Evolutionary conservation across 2,329 filamentous ascomycete genomes (phyloP).

Genomic region (Trematosphaeria pertusa): DNA sequence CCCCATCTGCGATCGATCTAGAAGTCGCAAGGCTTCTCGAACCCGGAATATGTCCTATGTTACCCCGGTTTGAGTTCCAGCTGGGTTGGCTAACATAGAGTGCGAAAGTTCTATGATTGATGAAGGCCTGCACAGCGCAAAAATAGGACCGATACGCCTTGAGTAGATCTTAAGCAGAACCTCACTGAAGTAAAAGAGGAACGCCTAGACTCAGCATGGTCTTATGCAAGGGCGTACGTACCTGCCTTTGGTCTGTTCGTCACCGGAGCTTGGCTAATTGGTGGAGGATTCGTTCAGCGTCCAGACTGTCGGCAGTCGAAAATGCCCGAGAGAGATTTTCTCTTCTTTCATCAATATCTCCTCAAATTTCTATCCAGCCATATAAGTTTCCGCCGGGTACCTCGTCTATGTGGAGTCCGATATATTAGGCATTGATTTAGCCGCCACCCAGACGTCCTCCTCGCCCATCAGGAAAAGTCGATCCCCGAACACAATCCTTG

Average conservation of each 20-base stretch:
- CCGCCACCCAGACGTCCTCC: conserved; percentile 30
- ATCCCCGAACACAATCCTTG: conserved; percentile 24
- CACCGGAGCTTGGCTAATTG: too few relatives aligned
- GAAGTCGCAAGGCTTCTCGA: neutral
- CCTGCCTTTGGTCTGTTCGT: conserved; percentile 13
- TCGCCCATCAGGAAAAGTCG: conserved; percentile 15
- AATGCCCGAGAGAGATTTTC: conserved; percentile 13
- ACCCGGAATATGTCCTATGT: conserved; percentile 1
- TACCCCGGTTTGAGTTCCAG: conserved; percentile 1
- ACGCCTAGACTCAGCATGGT: too few relatives aligned
- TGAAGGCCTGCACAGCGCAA: neutral
- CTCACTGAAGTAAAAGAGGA: too few relatives aligned
- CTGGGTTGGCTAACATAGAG: neutral
- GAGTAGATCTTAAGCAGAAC: too few relatives aligned
- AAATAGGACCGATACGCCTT: too few relatives aligned
- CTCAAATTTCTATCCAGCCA: conserved; percentile 7
- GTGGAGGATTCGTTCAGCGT: conserved; percentile 11
- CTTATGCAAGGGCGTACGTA: conserved; percentile 10
- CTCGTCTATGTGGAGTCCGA: conserved; percentile 16
- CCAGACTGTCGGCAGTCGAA: conserved; percentile 11
- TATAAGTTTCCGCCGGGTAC: conserved; percentile 11
- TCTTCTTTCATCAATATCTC: conserved; percentile 11
- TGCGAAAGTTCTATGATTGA: neutral
- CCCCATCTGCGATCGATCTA: too few relatives aligned
- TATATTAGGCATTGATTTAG: conserved; percentile 36